These are phyloP conservation scores for Salvia hispanica DNA, from an alignment of 257 asterid species.

Conservation along the genomic window DNA sequence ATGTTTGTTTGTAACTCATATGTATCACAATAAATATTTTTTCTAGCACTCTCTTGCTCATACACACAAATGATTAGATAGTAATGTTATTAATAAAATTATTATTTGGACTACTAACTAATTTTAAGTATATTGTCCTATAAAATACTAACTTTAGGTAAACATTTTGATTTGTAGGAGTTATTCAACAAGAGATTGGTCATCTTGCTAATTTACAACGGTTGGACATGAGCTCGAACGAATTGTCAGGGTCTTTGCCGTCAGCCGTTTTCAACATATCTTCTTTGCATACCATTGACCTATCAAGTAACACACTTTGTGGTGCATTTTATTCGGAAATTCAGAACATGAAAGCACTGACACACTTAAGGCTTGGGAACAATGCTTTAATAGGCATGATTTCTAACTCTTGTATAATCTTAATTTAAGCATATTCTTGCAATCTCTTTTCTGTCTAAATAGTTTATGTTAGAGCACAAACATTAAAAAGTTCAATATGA, in stretches of 20 bases:
- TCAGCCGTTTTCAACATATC: constrained; percentile 16
- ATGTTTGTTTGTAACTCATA: no score
- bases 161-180: background rate
- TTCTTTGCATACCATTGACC: background rate
- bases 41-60: no score
- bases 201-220: background rate
- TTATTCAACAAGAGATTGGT: background rate
- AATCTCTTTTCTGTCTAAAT: no score
- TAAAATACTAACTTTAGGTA: background rate
- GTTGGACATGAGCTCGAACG: background rate
- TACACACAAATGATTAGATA: no score
- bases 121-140: no score
- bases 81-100: no score
- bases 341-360: background rate
- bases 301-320: background rate
- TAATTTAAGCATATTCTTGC: no score
- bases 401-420: no score
- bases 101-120: no score
- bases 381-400: background rate
- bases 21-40: no score
- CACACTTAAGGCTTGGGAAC: background rate
- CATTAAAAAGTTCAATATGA: no score
- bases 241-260: constrained; percentile 1
- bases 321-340: background rate
- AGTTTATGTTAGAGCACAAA: no score